Evolutionary conservation across 345 rosid genomes (phyloP), one percentile per base, ranked within the genome.

Genomic region (Camelina laxa): DNA sequence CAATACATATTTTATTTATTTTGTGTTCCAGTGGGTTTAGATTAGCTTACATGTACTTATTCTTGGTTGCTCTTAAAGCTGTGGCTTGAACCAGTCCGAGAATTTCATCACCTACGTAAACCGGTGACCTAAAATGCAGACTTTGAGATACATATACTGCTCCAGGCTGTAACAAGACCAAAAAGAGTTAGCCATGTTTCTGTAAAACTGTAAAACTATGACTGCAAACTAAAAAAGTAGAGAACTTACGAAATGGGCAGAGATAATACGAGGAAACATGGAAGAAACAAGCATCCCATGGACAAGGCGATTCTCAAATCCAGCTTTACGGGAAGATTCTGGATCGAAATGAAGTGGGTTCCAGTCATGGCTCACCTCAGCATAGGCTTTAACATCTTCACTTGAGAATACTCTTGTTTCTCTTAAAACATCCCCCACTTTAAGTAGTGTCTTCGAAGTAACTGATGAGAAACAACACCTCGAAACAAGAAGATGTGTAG

Each of bases 231-330:
- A 27, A 47, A 45, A 45, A 75, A 53, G 3, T 53, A 38, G 50
- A 64, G 17, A 30, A 75, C 94, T 90, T 81, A 90, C 99, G 47
- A 87, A 90, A 82, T 80, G 84, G 31, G 89, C 69, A 51, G 99
- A 82, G 77, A 92, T 90, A 12, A 89, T 90, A 50, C 83, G 84
- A 36, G 97, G 98, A 82, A 92, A 92, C 55, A 95, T 74, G 3
- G 97, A 74, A 63, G 97, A 97, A 13, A 90, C 91, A 62, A 95
- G 93, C 97, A 95, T 84, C 39, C 97, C 96, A 57, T 91, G 97
- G 59, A 95, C 97, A 75, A 89, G 78, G 21, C 79, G 72, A 75
- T 82, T 92, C 65, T 92, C 89, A 17, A 85, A 92, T 19, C 92
- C 92, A 1, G 87, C 84, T 74, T 67, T 57, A 79, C 70, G 84